phyloP scores from a whole-genome alignment of 2,329 filamentous ascomycete genomes.

The Fonsecaea pedrosoi region DNA sequence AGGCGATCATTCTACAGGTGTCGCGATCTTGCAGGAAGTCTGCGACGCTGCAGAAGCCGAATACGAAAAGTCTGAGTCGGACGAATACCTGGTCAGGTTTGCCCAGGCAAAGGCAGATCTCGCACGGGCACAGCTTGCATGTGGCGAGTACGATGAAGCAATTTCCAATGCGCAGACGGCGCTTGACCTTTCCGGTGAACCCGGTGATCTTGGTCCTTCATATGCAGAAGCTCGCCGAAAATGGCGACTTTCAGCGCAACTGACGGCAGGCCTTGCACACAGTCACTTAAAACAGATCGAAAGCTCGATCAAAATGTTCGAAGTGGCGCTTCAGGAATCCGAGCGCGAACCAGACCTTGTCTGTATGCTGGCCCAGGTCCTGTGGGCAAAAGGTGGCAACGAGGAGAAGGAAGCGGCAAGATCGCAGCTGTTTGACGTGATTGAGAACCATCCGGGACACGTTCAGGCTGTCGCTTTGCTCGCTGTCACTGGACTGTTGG shows the following conservation, averaged over 20 bases:
- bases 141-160: constrained; percentile 69
- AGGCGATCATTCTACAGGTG: constrained; percentile 69
- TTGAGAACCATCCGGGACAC: constrained; percentile 76
- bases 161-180: constrained; percentile 81
- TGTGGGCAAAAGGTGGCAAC: constrained; percentile 86
- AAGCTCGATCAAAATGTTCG: constrained; percentile 78
- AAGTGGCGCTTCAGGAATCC: constrained; percentile 78
- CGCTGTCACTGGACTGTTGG: constrained; percentile 81
- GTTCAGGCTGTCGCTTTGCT: constrained; percentile 80
- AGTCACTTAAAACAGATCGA: constrained; percentile 73
- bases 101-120: constrained; percentile 86
- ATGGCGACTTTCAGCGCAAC: constrained; percentile 79
- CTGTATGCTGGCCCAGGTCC: constrained; percentile 85
- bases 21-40: constrained; percentile 68
- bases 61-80: constrained; percentile 83
- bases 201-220: constrained; percentile 71
- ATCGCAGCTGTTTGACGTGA: constrained; percentile 78
- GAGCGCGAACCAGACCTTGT: constrained; percentile 75
- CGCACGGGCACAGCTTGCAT: constrained; percentile 79
- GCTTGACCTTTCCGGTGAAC: constrained; percentile 72
- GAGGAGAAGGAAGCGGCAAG: constrained; percentile 77
- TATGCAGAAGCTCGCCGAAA: constrained; percentile 68
- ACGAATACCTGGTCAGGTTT: constrained; percentile 74
- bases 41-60: constrained; percentile 76
- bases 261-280: constrained; percentile 83